Evolutionary conservation across 1,284 basidiomycete species (phyloP).

Genomic region (Trichosporon inkin): DNA sequence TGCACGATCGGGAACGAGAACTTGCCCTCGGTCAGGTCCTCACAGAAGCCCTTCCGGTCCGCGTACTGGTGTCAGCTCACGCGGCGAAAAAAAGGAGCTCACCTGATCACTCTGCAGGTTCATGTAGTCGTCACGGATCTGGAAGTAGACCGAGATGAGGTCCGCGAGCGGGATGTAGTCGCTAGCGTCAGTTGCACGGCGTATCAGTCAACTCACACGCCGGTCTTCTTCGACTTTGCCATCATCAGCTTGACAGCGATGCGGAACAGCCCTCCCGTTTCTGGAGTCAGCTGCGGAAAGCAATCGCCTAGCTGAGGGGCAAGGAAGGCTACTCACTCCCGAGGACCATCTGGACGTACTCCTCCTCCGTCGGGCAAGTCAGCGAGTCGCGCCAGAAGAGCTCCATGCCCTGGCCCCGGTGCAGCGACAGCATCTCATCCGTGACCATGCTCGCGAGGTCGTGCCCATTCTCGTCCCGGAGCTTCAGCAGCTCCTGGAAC

Average conservation of each 20-base stretch:
- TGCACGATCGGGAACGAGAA: conserved; percentile 95
- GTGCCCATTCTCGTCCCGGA: conserved; percentile 51
- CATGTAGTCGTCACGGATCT: conserved; percentile 96
- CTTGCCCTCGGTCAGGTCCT: conserved; percentile 93
- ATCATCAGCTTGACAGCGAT: conserved; percentile 96
- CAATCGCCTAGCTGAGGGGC: not conserved
- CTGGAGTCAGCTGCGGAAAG: conserved; percentile 52
- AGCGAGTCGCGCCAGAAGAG: conserved; percentile 90
- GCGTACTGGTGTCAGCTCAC: conserved; percentile 65
- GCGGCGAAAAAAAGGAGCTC: too few relatives aligned
- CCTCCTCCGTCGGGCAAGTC: conserved; percentile 87
- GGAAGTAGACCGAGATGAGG: conserved; percentile 88
- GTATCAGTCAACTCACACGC: conserved; percentile 55
- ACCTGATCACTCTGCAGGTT: conserved; percentile 85
- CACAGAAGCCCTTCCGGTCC: conserved; percentile 88
- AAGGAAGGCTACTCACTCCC: conserved; percentile 67
- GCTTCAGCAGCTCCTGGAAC: conserved; percentile 67
- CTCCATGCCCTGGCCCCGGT: conserved; percentile 93
- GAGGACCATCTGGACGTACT: conserved; percentile 94
- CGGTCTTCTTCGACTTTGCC: conserved; percentile 58
- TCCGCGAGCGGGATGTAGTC: conserved; percentile 90
- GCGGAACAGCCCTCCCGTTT: conserved; percentile 90
- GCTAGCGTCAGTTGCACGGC: conserved; percentile 51
- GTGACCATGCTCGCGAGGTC: conserved; percentile 58
- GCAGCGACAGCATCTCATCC: conserved; percentile 82